Base-by-base conservation (phyloP, 176 grass and related monocot species). In the Pontederia crassipes region DNA sequence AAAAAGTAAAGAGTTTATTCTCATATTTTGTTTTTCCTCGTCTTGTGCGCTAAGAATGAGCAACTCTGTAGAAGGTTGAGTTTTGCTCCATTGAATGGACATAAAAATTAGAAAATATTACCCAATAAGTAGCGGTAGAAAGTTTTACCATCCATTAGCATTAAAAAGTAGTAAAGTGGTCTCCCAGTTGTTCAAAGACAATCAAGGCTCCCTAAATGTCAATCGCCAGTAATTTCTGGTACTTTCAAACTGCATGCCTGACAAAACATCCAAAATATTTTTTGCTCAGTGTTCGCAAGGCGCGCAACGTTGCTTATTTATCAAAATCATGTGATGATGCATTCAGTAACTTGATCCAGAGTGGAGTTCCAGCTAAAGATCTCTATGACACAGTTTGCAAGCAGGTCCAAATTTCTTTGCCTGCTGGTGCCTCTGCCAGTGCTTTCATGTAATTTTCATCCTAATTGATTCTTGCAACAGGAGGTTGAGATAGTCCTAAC, bases 401-500 rank as follows among this genome's bases (percentile, higher is more conserved):
- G 60, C 92, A 96, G 83, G 86, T 95, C 27, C 14, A 57, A 66
- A 45, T 28, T 54, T 65, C 67, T 53, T 8, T 28, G 26, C 26
- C 3, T 47, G 24, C 2, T 40, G 0, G 52, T 61, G 4, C 28
- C 11, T 51, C 26, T 28, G 10, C 9, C 47, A 45, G 13, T 32
- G 6, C 13, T 7, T 12, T 17, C 13, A 11, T 28, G n/a, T 53
- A 12, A 50, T 51, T 52, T 14, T 18, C 0, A 13, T 46, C 28
- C 45, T 62, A 12, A 10, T 54, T 74, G 51, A 10, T 47, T 46
- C 2, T 10, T 12, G 62, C 2, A 59, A 40, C 67, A 95, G 91
- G 91, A 77, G 62, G 92, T 97, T 59, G 92, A 97, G 80, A 97
- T 97, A 61, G 92, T 97, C 61, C 76, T 97, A 32, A 97, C 87